Base-by-base conservation (phyloP, 805 yeast genomes). In the Myxozyma vanderwaltii region DNA sequence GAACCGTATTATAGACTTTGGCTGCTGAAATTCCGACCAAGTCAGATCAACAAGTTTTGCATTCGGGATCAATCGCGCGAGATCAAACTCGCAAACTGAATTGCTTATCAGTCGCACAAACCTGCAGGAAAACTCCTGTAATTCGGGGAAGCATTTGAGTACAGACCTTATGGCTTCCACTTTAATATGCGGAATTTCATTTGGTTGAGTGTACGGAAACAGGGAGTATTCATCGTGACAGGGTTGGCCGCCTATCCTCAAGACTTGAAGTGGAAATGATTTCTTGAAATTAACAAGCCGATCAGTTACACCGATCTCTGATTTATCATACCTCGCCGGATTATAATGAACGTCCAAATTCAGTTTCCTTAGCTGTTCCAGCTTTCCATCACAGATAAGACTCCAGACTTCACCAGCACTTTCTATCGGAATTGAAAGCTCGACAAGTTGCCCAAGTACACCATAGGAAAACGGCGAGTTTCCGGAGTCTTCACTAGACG, bases 21-120 rank as follows among this genome's bases (percentile, higher is more conserved):
- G 39, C 29, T 46, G 40, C 27, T 46, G 40, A 2, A 46, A n/a
- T 21, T 46, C 50, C 6, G 50, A 46, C 50, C 50, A 46, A 35
- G 40, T 46, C 6, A 46, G 26, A 33, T 46, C 50, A 17, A 46
- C 10, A 26, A 33, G n/a, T n/a, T 31, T n/a, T 17, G 33, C 17
- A 5, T 19, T 8, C 1, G 50, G 50, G 8, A 33, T 24, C 7
- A n/a, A 29, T 17, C 19, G 17, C 10, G 50, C 38, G 7, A 46
- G 2, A 13, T 46, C 40, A 29, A 46, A 33, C 26, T 46, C 50
- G 27, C 50, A 46, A 2, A 17, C 40, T 17, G 38, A 10, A 3
- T 33, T 17, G 23, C 50, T 46, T 33, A 29, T 26, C 13, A 46
- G n/a, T 15, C 4, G 19, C 24, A 46, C 40, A 19, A 3, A 46